Evolutionary conservation across 139 green algal species (phyloP).

Genomic region (Picochlorum sp.): DNA sequence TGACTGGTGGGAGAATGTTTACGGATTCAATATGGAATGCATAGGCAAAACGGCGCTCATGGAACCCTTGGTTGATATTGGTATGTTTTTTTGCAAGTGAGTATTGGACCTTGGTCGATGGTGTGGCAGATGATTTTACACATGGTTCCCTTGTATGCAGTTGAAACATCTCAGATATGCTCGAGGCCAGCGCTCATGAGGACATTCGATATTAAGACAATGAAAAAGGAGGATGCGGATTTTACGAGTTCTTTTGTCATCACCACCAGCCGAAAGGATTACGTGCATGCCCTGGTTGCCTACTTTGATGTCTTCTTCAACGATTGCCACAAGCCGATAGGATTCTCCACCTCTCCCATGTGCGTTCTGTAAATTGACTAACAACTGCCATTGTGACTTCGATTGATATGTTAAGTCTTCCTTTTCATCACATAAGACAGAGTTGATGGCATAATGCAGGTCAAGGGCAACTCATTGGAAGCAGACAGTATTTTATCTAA

Average conservation of each 20-base stretch:
- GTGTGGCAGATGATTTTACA: not conserved
- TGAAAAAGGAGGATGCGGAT: conserved; percentile 56
- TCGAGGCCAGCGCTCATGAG: conserved; percentile 30
- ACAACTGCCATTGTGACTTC: not conserved
- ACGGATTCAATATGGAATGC: conserved; percentile 81
- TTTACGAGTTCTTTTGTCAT: conserved; percentile 59
- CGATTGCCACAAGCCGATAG: conserved; percentile 68
- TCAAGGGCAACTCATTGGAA: conserved; percentile 65
- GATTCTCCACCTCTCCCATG: conserved; percentile 44
- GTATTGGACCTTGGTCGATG: conserved; percentile 3
- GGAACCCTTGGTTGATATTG: conserved; percentile 78
- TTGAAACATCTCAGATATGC: conserved; percentile 33
- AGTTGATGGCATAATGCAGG: too few species aligned
- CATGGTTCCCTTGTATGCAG: too few species aligned
- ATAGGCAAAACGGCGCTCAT: conserved; percentile 63
- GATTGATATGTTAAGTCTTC: conserved; percentile 2
- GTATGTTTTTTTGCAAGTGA: too few species aligned
- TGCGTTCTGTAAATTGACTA: too few species aligned
- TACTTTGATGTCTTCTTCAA: conserved; percentile 87
- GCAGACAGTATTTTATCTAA: conserved; percentile 91
- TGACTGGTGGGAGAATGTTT: conserved; percentile 86
- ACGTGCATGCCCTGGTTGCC: conserved; percentile 80
- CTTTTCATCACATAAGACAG: too few species aligned
- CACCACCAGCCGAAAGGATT: conserved; percentile 65
- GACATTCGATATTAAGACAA: conserved; percentile 65